These are phyloP conservation scores for Citrullus colocynthis DNA, from an alignment of 306 rosid species.

Conservation along the genomic window DNA sequence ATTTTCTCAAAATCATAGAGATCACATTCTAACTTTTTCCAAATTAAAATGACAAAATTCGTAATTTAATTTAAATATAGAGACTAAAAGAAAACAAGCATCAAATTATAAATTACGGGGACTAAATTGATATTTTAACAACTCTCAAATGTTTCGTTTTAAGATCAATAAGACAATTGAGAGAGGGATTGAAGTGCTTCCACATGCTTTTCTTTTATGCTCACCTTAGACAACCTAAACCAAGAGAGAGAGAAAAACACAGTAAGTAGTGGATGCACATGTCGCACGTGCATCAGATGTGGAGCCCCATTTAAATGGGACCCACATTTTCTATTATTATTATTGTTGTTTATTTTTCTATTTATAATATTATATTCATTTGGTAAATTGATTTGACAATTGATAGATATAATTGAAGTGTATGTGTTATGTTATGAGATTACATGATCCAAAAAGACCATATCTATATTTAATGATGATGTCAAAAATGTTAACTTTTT, in stretches of 20 bases:
- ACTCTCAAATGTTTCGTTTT: not conserved
- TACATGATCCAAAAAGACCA: not conserved
- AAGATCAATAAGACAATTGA: slow-evolving; percentile 19
- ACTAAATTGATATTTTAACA: no score
- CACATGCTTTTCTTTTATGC: slow-evolving; percentile 42
- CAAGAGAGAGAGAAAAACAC: slow-evolving; percentile 11
- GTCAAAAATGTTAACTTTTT: not conserved
- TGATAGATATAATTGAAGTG: not conserved
- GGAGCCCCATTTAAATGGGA: slow-evolving; percentile 1
- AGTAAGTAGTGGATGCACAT: slow-evolving; percentile 38
- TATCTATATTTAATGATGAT: not conserved
- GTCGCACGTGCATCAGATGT: slow-evolving; percentile 41
- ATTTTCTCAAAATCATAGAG: no score
- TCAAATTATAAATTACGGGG: no score
- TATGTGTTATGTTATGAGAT: not conserved
- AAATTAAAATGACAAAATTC: no score
- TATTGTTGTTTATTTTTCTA: not conserved
- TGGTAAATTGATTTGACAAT: not conserved
- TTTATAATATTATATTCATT: not conserved
- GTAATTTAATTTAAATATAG: no score
- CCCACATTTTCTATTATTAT: not conserved
- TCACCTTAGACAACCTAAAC: slow-evolving; percentile 26
- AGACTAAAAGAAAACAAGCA: no score
- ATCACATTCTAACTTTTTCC: no score
- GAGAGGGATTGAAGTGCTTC: slow-evolving; percentile 20